Conservation (phyloP, 73 alveolate genomes). For the Tetrahymena malaccensis region DNA sequence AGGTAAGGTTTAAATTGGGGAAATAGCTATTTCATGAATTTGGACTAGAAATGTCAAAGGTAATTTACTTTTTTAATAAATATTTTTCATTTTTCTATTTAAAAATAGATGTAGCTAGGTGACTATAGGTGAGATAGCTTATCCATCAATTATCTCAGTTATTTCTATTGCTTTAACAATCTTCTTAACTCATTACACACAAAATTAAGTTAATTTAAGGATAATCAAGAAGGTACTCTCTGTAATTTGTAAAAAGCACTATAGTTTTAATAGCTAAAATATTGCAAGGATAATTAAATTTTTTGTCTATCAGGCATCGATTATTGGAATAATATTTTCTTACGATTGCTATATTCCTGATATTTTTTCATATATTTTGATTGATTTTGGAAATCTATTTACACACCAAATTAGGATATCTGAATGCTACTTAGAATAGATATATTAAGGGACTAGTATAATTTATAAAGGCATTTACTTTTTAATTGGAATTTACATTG, state of each 20-base stretch:
- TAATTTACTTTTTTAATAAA: not conserved
- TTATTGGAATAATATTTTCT: not conserved
- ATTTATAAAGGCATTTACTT: not conserved
- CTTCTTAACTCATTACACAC: not conserved
- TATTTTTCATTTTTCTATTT: not conserved
- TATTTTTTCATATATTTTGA: not conserved
- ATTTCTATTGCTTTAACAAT: not conserved
- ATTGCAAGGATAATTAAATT: not conserved
- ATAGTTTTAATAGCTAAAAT: not conserved
- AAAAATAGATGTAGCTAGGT: not conserved
- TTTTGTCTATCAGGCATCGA: not conserved
- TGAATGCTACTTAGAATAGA: not conserved
- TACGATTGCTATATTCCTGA: not conserved
- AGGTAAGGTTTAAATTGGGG: not conserved
- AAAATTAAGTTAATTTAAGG: no score
- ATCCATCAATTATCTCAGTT: not conserved
- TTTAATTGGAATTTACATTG: not conserved
- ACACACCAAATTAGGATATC: not conserved
- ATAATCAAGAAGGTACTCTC: not conserved
- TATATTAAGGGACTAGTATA: not conserved
- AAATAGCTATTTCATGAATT: not conserved
- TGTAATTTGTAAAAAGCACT: not conserved
- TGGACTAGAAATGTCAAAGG: not conserved
- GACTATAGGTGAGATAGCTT: not conserved
- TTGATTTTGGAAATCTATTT: not conserved